Conservation (phyloP, 208 protist genomes). For the Kentomonas sorsogonicus region DNA sequence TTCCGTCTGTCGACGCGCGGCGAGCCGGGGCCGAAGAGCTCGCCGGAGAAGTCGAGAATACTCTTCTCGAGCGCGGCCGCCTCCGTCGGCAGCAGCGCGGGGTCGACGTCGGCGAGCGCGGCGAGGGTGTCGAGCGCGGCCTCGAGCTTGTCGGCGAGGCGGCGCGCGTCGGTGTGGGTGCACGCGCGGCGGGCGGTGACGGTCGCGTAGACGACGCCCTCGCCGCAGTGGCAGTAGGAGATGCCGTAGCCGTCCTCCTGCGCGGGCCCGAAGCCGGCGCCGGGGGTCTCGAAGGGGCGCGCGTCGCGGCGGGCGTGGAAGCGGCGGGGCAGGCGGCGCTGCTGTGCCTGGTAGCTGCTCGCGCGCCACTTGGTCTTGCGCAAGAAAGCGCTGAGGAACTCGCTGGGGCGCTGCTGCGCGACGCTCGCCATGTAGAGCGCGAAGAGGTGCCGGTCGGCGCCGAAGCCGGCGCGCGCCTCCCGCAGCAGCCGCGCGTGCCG, state of each 20-base stretch:
- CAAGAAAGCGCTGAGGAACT: conserved; percentile 57
- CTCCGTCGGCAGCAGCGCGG: too few species aligned
- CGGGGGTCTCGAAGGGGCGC: conserved; percentile 38
- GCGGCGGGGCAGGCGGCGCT: conserved; percentile 48
- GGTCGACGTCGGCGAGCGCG: too few species aligned
- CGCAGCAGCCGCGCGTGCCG: conserved; percentile 45
- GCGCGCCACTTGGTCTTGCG: conserved; percentile 68
- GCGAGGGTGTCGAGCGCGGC: conserved; percentile 41
- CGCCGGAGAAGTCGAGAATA: too few species aligned
- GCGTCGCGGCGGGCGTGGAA: conserved; percentile 30
- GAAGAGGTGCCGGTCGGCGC: conserved; percentile 86
- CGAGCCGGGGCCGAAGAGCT: too few species aligned
- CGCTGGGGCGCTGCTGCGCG: conserved; percentile 40
- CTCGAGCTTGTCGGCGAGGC: conserved; percentile 34
- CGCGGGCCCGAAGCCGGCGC: conserved; percentile 86
- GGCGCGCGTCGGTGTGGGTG: conserved; percentile 26
- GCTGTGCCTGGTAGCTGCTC: conserved; percentile 70
- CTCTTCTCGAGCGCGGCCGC: too few species aligned
- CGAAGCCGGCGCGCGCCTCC: conserved; percentile 62
- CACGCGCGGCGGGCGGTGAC: conserved; percentile 68
- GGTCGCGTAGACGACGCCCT: conserved; percentile 69
- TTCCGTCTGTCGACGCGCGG: neutral
- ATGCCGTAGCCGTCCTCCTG: conserved; percentile 82
- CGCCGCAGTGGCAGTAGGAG: conserved; percentile 81
- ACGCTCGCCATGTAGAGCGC: conserved; percentile 72